phyloP scores from a whole-genome alignment of 768 basidiomycete species.

The Boletus bicolor region DNA sequence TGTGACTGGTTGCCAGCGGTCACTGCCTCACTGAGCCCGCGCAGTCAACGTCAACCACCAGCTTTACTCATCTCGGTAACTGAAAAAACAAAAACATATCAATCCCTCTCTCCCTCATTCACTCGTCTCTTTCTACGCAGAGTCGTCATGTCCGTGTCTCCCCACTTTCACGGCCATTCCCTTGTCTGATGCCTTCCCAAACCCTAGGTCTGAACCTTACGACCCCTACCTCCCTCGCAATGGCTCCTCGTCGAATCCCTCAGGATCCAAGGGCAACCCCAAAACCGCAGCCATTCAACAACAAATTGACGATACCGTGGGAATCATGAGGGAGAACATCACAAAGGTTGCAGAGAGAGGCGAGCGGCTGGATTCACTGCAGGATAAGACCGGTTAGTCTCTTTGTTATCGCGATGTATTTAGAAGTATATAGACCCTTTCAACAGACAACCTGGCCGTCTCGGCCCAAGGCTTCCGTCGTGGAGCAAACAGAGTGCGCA shows the following conservation, averaged over 20 bases:
- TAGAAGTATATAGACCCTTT: background rate
- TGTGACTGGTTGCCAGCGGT: slow-evolving; percentile 13
- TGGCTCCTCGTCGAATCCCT: slow-evolving; percentile 58
- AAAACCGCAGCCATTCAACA: slow-evolving; percentile 94
- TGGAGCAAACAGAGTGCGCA: slow-evolving; percentile 95
- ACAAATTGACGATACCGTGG: slow-evolving; percentile 97
- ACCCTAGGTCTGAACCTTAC: slow-evolving; percentile 90
- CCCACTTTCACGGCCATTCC: background rate
- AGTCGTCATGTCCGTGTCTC: slow-evolving; percentile 28
- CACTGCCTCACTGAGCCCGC: slow-evolving; percentile 13
- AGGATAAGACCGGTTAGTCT: slow-evolving; percentile 94
- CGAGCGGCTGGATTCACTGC: slow-evolving; percentile 88
- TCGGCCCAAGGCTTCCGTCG: slow-evolving; percentile 99
- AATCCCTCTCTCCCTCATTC: background rate
- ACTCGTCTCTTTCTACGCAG: slow-evolving; percentile 2
- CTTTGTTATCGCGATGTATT: background rate
- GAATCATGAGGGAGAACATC: slow-evolving; percentile 98
- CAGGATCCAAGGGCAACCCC: slow-evolving; percentile 51
- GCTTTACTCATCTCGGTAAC: slow-evolving; percentile 18
- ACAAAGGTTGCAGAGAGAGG: slow-evolving; percentile 93
- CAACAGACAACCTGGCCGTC: slow-evolving; percentile 88
- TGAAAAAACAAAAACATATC: slow-evolving; percentile 4
- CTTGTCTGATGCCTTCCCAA: slow-evolving; percentile 6
- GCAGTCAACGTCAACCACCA: slow-evolving; percentile 20
- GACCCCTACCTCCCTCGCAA: slow-evolving; percentile 95